Base-by-base conservation (phyloP, 2,329 filamentous ascomycete genomes). In the Venturia carpophila region DNA sequence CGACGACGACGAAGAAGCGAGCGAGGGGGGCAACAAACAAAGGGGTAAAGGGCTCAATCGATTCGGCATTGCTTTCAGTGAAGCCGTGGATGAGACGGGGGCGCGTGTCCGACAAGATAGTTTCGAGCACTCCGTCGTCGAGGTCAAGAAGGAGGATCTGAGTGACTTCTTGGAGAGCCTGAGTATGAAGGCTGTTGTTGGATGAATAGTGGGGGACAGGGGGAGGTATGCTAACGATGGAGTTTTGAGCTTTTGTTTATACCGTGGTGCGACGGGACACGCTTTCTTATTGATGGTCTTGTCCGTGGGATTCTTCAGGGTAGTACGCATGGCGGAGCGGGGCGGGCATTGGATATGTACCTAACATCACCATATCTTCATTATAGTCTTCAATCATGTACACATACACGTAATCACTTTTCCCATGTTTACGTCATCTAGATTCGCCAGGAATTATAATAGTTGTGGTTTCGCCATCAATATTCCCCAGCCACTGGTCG, bases 81-180 rank as follows among this genome's bases (percentile, higher is more conserved):
- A 96, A 72, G 94, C 97, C 0, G 90, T 96, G 1, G 85, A 88
- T 63, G 91, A 97, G 79, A 97, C 93, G 19, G 94, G 88, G 66
- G 91, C 93, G 0, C 80, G 92, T 19, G 92, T 97, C 24, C 82
- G 92, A 67, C 95, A 97, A 73, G 94, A 99, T 76, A 95, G 90
- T 75, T 99, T 99, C 72, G 94, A 99, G 77, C 91, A 96, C 75
- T 96, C 91, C 72, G 94, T 97, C 9, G 92, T 97, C 60, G 94
- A 99, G 75, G 93, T 99, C n/a, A 88, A 88, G 77, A 97, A 96
- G 79, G 94, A 97, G 73, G 94, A 97, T 76, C 78, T 99, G 37
- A 86, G 87, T 19, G 91, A 88, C 0, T 99, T 99, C 75, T 79
- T 99, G 69, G 94, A 99, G 79, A 88, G 88, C 65, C 76, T 99